Percentiles rank a stretch among this genome's conserved stretches.
Conservation (phyloP, 192 early-diverging fungal species). For the Dissophora globulifera region DNA sequence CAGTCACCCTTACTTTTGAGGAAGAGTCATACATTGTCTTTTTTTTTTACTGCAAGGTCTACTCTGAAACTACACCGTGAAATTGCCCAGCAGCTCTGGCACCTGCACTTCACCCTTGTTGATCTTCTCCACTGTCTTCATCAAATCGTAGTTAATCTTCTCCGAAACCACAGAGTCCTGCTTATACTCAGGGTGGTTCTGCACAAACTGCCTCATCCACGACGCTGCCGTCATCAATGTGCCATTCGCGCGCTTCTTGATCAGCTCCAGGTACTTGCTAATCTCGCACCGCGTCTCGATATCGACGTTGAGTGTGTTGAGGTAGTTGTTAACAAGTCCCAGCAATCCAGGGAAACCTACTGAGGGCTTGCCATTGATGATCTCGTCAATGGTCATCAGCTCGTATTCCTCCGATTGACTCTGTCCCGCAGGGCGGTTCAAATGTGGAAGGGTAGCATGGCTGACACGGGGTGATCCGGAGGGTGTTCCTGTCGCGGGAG, state of each 20-base stretch:
- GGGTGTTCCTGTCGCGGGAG: conserved; percentile 40
- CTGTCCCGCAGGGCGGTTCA: conserved; percentile 7
- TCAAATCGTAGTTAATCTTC: conserved; percentile 88
- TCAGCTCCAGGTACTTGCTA: conserved; percentile 79
- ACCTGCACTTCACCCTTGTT: conserved; percentile 61
- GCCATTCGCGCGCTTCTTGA: conserved; percentile 85
- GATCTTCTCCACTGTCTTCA: conserved; percentile 68
- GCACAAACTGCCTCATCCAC: conserved; percentile 93
- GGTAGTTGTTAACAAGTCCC: conserved; percentile 85
- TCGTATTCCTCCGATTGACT: conserved; percentile 64
- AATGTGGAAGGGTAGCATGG: conserved; percentile 27
- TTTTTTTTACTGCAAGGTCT: no score
- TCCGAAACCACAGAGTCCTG: conserved; percentile 88
- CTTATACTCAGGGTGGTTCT: conserved; percentile 86
- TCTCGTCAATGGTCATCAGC: conserved; percentile 89
- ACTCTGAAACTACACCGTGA: conserved; percentile 44
- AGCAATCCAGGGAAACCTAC: conserved; percentile 83
- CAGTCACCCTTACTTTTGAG: not conserved
- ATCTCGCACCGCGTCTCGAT: conserved; percentile 75
- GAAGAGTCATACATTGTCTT: not conserved
- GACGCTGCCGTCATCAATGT: conserved; percentile 85
- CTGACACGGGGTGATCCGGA: conserved; percentile 35
- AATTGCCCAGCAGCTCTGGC: conserved; percentile 61
- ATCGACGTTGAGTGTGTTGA: conserved; percentile 79
- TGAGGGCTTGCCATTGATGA: conserved; percentile 85